Percentiles rank a stretch among this genome's conserved stretches.
phyloP scores from a whole-genome alignment of 2,329 filamentous ascomycete species.

The Ophiostoma ulmi region DNA sequence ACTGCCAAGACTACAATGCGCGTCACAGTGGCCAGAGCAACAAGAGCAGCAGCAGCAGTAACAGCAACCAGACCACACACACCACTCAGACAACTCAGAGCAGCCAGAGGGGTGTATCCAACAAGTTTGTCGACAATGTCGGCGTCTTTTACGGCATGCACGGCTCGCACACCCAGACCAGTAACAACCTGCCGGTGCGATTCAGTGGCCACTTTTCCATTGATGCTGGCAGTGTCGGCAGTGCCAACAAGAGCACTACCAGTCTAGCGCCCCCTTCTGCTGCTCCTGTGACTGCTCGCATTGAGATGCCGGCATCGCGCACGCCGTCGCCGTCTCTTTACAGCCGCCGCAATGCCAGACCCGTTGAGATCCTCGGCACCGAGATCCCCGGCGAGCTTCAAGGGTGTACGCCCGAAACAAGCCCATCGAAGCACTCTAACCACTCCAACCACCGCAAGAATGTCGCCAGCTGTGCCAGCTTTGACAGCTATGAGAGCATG shows the following conservation, averaged over 20 bases:
- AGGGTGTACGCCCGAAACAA: neutral
- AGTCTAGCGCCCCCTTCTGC: neutral
- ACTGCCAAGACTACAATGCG: neutral
- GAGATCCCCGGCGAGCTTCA: constrained; percentile 8
- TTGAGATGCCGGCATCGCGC: constrained; percentile 21
- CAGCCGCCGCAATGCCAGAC: neutral
- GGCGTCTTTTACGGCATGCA: constrained; percentile 14
- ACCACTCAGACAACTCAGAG: neutral
- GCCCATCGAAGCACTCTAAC: neutral
- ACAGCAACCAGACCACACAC: neutral
- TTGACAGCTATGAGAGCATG: constrained; percentile 41
- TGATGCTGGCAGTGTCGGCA: constrained; percentile 10
- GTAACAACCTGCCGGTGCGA: neutral
- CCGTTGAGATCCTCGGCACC: constrained; percentile 6
- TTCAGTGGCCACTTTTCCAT: constrained; percentile 6
- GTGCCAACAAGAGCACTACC: neutral
- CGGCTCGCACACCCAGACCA: constrained; percentile 2
- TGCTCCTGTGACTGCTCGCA: neutral
- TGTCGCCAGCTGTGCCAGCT: constrained; percentile 24
- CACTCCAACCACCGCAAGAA: constrained; percentile 2
- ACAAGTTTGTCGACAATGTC: neutral
- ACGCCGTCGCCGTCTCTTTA: constrained; percentile 15
- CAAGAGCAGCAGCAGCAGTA: constrained; percentile 24
- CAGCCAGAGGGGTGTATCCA: neutral
- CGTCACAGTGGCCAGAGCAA: constrained; percentile 10